Evolutionary conservation across 768 basidiomycete genomes (phyloP), one percentile per base, ranked within the genome.

Genomic region (Coprinopsis strossmayeri): DNA sequence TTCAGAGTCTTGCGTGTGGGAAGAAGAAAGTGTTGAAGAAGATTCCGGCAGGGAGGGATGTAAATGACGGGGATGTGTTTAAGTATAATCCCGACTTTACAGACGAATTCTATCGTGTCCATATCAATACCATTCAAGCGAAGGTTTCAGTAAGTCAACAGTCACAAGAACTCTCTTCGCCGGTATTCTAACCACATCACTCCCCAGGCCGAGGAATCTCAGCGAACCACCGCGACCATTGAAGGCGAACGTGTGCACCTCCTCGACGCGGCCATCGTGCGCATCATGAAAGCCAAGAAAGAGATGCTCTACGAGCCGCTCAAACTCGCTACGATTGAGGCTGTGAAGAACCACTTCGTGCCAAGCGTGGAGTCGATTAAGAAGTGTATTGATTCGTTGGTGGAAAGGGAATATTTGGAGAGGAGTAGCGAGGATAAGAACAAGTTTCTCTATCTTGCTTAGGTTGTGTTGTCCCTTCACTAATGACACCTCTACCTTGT

Each of bases 41-140:
- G 65, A 65, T 76, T 5, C 92, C 95, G 0, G 61, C 64, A 0
- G 88, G 91, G 4, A 80, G 76, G 55, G 92, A 95, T 18, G 83
- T 99, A 32, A 63, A 80, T 24, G 79, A 84, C 27, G 69, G 63
- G 1, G 96, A 98, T 58, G 61, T 76, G 37, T 98, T 99, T 63
- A 65, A 67, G 26, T 92, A 86, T 70, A 96, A 97, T 62, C 69
- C 76, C 25, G 80, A 80, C 7, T 98, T 98, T 64, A 79, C 81
- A 24, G 87, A 95, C 57, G 74, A 84, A 5, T 74, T 79, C 34
- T 66, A 81, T 30, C 89, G 84, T 57, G 78, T 99, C 34, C 90
- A 90, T 65, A 94, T 98, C 68, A 95, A 93, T 60, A 89, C 93
- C 18, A 95, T 99, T 42, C 96, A 97, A 64, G 87, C 84, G 13